Evolutionary conservation across 2,329 filamentous ascomycete genomes (phyloP), one percentile per base, ranked within the genome.

Genomic region (Aureobasidium melanogenum): DNA sequence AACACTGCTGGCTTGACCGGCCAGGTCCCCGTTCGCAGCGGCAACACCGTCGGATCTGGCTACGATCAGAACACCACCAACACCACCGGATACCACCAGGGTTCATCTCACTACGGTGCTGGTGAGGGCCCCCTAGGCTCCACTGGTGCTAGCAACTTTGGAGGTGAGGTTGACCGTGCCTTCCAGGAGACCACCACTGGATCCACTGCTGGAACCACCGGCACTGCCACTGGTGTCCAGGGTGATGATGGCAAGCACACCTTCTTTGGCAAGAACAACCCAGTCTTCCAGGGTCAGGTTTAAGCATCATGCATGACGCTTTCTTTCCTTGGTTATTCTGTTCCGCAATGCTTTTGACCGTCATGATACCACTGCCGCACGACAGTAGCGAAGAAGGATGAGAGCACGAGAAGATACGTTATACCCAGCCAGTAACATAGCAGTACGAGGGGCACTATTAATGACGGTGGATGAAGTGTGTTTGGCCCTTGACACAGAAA

Each of bases 251-350:
- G 26, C 19, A 6, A 39, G 34, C 69, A 75, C 70, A 78, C 76
- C 56, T 70, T 71, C 2, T 71, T 78, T 39, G 75, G 75, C 62
- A 69, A 70, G 39, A 66, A 74, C 65, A 78, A 77, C 72, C 75
- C 75, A 5, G 76, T 78, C 43, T 71, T 75, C 66, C 73, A 72
- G 54, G 75, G 76, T 56, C 56, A 63, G 34, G 70, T 70, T 59
- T 74, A 73, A 67, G 32, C 43, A 38, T 34, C 41, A 12, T 22
- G 19, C 15, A 24, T 57, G 41, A 47, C 24, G 28, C 5, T 56
- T 32, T 28, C 14, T 34, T 56, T 34, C 38, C 30, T 57, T 57
- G 54, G 41, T 57, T 38, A 47, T 28, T 30, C 22, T 36, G 30
- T 47, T 57, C 19, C 22, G 54, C 41, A n/a, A 46, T 57, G 41